Conservation (phyloP, 805 yeast species). For the Metahyphopichia silvanorum region DNA sequence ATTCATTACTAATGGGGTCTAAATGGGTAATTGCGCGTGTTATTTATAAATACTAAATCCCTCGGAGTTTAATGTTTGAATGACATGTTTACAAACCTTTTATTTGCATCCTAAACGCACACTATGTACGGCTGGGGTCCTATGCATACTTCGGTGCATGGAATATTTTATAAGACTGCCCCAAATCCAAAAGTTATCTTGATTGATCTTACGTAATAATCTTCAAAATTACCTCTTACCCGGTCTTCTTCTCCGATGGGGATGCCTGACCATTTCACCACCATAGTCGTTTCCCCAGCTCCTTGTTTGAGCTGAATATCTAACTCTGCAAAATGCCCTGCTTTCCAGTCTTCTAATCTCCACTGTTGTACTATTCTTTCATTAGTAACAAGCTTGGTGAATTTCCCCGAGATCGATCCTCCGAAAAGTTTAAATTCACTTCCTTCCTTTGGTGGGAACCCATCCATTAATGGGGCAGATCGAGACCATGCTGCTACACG, state of each 20-base stretch:
- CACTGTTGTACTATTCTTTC: slow-evolving; percentile 69
- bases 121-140: too few relatives aligned
- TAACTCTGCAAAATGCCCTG: slow-evolving; percentile 74
- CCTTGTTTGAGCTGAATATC: slow-evolving; percentile 70
- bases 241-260: slow-evolving; percentile 95
- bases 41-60: too few relatives aligned
- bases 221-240: slow-evolving; percentile 80
- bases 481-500: slow-evolving; percentile 92
- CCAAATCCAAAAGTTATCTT: slow-evolving; percentile 94
- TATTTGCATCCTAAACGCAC: too few relatives aligned
- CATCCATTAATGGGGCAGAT: slow-evolving; percentile 56
- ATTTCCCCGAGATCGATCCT: slow-evolving; percentile 77
- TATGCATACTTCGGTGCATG: too few relatives aligned
- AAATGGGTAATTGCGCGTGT: too few relatives aligned
- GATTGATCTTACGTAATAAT: slow-evolving; percentile 84
- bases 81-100: too few relatives aligned
- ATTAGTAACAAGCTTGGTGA: slow-evolving; percentile 56
- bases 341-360: slow-evolving; percentile 88
- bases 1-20: too few relatives aligned
- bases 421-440: slow-evolving; percentile 73
- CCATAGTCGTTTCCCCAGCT: slow-evolving; percentile 77
- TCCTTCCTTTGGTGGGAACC: slow-evolving; percentile 50
- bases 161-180: slow-evolving; percentile 76
- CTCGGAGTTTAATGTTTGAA: too few relatives aligned
- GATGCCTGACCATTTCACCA: slow-evolving; percentile 78